Base-by-base conservation (phyloP, 2,329 filamentous ascomycete species). In the Grosmannia serpens region DNA sequence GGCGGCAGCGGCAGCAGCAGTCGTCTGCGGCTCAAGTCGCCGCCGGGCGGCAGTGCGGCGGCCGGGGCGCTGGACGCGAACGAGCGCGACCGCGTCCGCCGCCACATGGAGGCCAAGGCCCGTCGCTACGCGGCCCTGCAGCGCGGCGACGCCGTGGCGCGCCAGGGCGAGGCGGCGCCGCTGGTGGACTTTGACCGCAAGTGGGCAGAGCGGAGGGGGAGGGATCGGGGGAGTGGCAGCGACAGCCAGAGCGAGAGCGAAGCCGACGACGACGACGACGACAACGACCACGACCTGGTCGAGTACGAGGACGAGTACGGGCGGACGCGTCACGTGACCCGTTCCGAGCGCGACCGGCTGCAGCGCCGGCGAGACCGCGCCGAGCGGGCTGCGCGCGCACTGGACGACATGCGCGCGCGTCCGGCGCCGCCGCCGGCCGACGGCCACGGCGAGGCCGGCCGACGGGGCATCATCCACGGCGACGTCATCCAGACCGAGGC, bases 171-270 rank as follows among this genome's bases (percentile, higher is more conserved):
- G 65, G 75, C 82, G 49, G 82, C 85, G 64, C 79, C 82, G 27
- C 80, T 95, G 29, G 87, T 99, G 3, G 92, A 99, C 73, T 99
- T 99, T 71, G 94, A 97, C 72, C 80, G 87, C 61, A 99, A 97
- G 74, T 97, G 94, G 91, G 90, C 87, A 0, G 89, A 95, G 68
- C 74, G 76, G 27, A 76, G 84, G 22, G 70, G 58, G 58, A 69
- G 61, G 66, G 70, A 27, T 68, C 70, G n/a, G 64, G 68, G 1
- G 11, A 27, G 33, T n/a, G 50, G 8, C 8, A 53, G 29, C 46
- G 58, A 52, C 62, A 85, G 74, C n/a, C 65, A 67, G 59, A 66
- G 74, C 5, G 71, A 70, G 2, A 71, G 65, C 4, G 59, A 68
- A 63, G 73, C 69, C 64, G 63, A 66, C 27, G 74, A 75, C 52